Evolutionary conservation across 176 grass and related monocot species (phyloP), one percentile per base, ranked within the genome.

Genomic region (Aegilops longissima): DNA sequence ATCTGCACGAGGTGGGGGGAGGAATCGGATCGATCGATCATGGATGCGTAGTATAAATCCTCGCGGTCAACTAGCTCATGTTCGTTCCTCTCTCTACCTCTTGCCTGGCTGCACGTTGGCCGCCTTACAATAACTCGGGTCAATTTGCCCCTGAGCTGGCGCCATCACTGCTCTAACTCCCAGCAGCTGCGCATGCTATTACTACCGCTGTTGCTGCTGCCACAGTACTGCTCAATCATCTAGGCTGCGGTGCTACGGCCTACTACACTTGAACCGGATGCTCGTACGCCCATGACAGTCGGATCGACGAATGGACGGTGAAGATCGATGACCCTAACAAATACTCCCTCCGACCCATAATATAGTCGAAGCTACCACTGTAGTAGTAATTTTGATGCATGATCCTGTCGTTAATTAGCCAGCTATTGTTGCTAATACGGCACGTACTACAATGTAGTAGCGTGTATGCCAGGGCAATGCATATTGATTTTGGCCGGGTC

Each of bases 121-220:
- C 65, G 31, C 71, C 42, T 86, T 84, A 86, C 83, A 86, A 82
- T 90, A 86, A 82, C 52, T 51, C 29, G 64, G 80, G 79, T 84
- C 87, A 89, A 89, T 84, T 73, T 20, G 34, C 38, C 13, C 49
- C 51, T 31, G 77, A 82, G 83, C 83, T 90, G 88, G 84, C 79
- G 84, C 84, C 79, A 82, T 90, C 79, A 78, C 72, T 90, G 49
- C 83, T 59, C 88, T 76, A 70, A 82, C 88, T 70, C 62, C 83
- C 13, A 77, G 35, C 65, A 70, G 3, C 61, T 34, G 30, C 24
- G 17, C 78, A 12, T 18, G 78, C 85, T 51, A 65, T 75, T 64
- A 52, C 58, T 52, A 10, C 68, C 27, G n/a, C 34, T 79, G 10
- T 64, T 58, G 70, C 44, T 73, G 38, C 61, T 63, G 38, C 44